Evolutionary conservation across 495 filamentous ascomycete species (phyloP), one percentile per base, ranked within the genome.

Genomic region (Parachaetomium inaequale): DNA sequence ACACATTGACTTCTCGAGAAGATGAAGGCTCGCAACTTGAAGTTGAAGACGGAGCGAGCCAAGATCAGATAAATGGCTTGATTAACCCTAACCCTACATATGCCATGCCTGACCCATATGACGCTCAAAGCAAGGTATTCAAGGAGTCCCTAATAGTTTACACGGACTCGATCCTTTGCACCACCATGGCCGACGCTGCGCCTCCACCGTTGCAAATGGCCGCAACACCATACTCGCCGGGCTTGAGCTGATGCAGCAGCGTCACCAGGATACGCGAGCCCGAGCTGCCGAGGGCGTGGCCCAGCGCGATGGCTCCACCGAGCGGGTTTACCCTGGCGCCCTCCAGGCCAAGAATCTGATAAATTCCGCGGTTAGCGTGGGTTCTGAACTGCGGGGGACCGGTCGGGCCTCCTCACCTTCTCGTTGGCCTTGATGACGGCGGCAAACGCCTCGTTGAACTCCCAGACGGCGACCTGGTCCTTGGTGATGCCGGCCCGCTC

Each of bases 371-470:
- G 15, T 55, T 59, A 65, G 70, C 19, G 42, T 51, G 42, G 46
- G 6, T 11, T 31, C 43, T 7, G 14, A 23, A 26, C 14, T 19
- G n/a, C 31, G 26, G 57, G 42, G 63, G 23, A 43, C 4, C 11
- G 29, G n/a, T 19, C 19, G 45, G 23, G 6, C 10, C 26, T 66
- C 31, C 73, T 75, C 69, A 88, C 89, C 86, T 94, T 89, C 68
- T 91, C 88, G 66, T 96, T 97, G 10, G 93, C 93, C 74, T 93
- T 92, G 75, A 96, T 96, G 15, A 97, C 93, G 0, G 90, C 93
- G 15, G 93, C 93, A 73, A 98, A 98, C 0, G 94, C 94, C 73
- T 98, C 94, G 74, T 98, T 98, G 76, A 98, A 94, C 74, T 98
- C 94, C 93, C 93, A 97, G 3, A 96, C 76, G 3, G 92, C 86